These are phyloP conservation scores for Xylogone sp. DNA, from an alignment of 2,329 filamentous ascomycete genomes.

Conservation along the genomic window DNA sequence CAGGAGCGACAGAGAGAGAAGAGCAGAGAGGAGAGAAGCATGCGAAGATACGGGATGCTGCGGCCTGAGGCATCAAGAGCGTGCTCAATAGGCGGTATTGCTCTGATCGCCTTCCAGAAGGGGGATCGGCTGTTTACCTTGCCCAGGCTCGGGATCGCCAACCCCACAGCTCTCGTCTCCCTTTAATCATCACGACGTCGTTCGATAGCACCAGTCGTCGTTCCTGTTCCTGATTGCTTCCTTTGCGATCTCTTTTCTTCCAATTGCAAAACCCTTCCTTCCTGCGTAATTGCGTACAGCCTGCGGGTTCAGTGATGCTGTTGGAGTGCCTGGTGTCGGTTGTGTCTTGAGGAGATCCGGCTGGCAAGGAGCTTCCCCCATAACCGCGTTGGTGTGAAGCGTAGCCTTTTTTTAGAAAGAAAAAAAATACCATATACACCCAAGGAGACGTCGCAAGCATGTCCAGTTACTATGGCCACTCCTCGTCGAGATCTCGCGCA, in stretches of 20 bases:
- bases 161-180: not conserved
- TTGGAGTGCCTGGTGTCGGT: not conserved
- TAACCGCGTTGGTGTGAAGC: too few species aligned
- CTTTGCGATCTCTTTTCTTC: not conserved
- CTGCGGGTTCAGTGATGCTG: not conserved
- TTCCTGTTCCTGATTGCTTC: not conserved
- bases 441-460: slow-evolving; percentile 7
- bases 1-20: too few species aligned
- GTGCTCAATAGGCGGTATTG: too few species aligned
- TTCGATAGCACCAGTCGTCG: not conserved
- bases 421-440: too few species aligned
- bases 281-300: not conserved
- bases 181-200: not conserved
- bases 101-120: not conserved
- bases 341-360: not conserved
- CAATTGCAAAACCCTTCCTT: not conserved
- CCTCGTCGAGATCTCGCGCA: slow-evolving; percentile 18
- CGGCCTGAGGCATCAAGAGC: too few species aligned
- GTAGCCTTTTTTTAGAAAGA: too few species aligned
- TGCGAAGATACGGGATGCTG: too few species aligned
- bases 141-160: not conserved
- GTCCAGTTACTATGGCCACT: slow-evolving; percentile 20
- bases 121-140: not conserved
- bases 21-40: too few species aligned
- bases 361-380: not conserved